Percentiles rank a stretch among this genome's conserved stretches.
phyloP scores from a whole-genome alignment of 306 rosid genomes.

The Sicyos edulis region DNA sequence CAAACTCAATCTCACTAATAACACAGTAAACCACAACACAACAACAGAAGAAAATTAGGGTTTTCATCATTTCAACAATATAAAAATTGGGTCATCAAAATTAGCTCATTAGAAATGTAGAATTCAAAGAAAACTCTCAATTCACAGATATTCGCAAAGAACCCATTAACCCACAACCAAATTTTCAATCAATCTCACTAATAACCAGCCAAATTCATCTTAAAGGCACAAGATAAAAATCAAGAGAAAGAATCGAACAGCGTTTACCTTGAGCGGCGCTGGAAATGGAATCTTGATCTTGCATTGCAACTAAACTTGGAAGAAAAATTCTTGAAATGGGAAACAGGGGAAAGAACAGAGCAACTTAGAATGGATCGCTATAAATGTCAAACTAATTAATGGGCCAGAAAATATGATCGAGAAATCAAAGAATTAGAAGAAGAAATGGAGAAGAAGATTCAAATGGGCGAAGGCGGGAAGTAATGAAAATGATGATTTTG shows the following conservation, averaged over 20 bases:
- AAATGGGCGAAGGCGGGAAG: neutral
- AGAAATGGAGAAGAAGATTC: neutral
- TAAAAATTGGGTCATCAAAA: neutral
- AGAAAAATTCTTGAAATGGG: neutral
- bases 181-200: neutral
- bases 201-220: neutral
- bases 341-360: neutral
- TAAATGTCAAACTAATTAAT: conserved; percentile 1
- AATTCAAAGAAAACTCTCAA: neutral
- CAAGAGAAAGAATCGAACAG: neutral
- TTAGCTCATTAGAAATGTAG: neutral
- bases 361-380: neutral
- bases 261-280: neutral
- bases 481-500: conserved; percentile 15
- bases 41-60: neutral
- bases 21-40: neutral
- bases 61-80: neutral
- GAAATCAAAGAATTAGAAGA: neutral
- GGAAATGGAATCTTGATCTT: conserved; percentile 16
- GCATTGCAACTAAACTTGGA: neutral
- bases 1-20: neutral
- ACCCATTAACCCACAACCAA: conserved; percentile 2
- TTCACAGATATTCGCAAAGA: neutral
- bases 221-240: neutral
- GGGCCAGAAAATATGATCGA: neutral